These are phyloP conservation scores for Dothideomycetes sp. DNA, from an alignment of 2,329 filamentous ascomycete species.

Conservation along the genomic window DNA sequence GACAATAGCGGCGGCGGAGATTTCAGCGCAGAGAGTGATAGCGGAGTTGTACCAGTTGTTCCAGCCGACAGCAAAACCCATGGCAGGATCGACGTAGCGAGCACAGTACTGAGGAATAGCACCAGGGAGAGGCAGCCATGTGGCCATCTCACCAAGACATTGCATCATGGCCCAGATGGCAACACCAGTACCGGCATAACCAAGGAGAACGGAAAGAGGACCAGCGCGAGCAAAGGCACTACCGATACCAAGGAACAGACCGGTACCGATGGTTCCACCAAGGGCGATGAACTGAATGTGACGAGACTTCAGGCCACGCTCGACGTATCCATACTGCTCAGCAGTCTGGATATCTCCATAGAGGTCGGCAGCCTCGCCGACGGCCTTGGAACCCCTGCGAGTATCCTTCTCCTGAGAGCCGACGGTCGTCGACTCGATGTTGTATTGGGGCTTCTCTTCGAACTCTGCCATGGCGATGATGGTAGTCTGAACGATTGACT, in stretches of 20 bases:
- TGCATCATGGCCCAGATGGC: slow-evolving; percentile 30
- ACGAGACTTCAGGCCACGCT: slow-evolving; percentile 40
- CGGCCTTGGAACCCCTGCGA: slow-evolving; percentile 10
- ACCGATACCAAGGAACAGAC: slow-evolving; percentile 10
- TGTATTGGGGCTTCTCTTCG: slow-evolving; percentile 8
- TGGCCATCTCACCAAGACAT: slow-evolving; percentile 30
- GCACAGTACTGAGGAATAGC: slow-evolving; percentile 13
- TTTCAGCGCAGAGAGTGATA: slow-evolving; percentile 44
- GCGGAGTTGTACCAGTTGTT: slow-evolving; percentile 39
- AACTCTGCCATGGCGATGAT: slow-evolving; percentile 1
- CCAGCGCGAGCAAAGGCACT: slow-evolving; percentile 10
- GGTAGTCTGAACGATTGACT: background rate
- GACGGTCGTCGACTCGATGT: slow-evolving; percentile 3
- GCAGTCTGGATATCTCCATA: slow-evolving; percentile 41
- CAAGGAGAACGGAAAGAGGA: slow-evolving; percentile 7
- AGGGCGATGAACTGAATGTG: slow-evolving; percentile 51
- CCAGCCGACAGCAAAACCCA: slow-evolving; percentile 27
- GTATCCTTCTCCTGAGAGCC: slow-evolving; percentile 4
- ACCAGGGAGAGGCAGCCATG: slow-evolving; percentile 26
- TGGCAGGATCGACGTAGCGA: slow-evolving; percentile 12
- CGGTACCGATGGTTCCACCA: slow-evolving; percentile 41
- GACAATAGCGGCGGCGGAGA: slow-evolving; percentile 53
- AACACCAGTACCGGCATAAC: slow-evolving; percentile 9
- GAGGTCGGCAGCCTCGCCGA: slow-evolving; percentile 39
- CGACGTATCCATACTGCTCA: slow-evolving; percentile 41